phyloP scores from a whole-genome alignment of 2,329 filamentous ascomycete genomes.

The Exophiala calicioides region DNA sequence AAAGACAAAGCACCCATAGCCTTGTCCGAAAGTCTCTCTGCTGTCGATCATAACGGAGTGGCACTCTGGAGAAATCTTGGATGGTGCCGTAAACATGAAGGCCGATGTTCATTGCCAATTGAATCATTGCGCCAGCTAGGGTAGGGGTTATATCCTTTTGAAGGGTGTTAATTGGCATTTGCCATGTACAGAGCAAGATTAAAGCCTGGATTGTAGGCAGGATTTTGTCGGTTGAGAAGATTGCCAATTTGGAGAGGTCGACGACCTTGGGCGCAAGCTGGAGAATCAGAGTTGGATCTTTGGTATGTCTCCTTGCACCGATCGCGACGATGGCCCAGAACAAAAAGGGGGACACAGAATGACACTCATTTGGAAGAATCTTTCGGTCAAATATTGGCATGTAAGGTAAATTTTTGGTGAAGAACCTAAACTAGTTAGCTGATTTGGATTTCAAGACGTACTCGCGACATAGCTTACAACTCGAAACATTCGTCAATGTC shows the following conservation, averaged over 20 bases:
- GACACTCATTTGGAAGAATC: constrained; percentile 57
- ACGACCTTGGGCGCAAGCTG: constrained; percentile 39
- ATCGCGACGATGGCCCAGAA: constrained; percentile 67
- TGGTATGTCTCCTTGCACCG: constrained; percentile 60
- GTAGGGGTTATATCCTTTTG: constrained; percentile 17
- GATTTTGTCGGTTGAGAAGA: constrained; percentile 14
- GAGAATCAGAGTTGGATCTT: constrained; percentile 55
- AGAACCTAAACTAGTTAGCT: constrained; percentile 46
- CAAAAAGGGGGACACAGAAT: constrained; percentile 59
- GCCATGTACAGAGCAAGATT: constrained; percentile 21
- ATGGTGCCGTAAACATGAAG: constrained; percentile 21
- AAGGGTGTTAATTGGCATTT: constrained; percentile 18
- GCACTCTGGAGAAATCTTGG: constrained; percentile 18
- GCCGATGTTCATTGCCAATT: constrained; percentile 17
- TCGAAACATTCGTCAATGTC: constrained; percentile 19
- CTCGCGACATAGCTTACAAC: constrained; percentile 37
- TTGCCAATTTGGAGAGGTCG: constrained; percentile 12
- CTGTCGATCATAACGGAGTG: constrained; percentile 9
- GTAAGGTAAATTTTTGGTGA: constrained; percentile 62
- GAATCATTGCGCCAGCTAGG: constrained; percentile 18
- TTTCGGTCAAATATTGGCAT: constrained; percentile 61
- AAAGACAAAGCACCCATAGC: constrained; percentile 19
- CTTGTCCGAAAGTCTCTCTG: constrained; percentile 12
- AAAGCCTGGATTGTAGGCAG: constrained; percentile 19
- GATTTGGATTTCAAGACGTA: too few species aligned